A percentile compares a stretch with the other conserved stretches of the same genome.
These are phyloP conservation scores for Forsythia suspensa DNA, from an alignment of 257 asterid species.

Conservation along the genomic window DNA sequence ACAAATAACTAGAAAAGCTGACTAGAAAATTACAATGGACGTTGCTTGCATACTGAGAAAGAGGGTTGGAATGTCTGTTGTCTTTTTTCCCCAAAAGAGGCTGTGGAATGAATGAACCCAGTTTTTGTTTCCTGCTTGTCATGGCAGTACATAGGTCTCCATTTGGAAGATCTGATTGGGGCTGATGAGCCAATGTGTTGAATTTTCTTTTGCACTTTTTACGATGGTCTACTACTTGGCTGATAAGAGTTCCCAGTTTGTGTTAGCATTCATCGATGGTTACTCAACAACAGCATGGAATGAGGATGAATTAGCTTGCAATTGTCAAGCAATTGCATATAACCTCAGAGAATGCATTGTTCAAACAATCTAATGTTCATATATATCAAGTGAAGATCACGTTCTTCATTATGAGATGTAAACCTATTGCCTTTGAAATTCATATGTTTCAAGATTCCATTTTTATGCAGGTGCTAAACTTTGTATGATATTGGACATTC, in stretches of 20 bases:
- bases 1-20: background rate
- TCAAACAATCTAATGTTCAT: background rate
- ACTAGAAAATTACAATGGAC: background rate
- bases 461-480: slow-evolving; percentile 86
- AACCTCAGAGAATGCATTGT: background rate
- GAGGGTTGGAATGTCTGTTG: background rate
- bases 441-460: background rate
- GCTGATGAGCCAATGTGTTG: background rate
- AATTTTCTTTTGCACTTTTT: background rate
- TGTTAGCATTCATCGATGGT: background rate
- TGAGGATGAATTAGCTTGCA: too few species aligned
- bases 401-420: background rate
- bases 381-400: background rate
- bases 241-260: background rate
- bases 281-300: too few species aligned
- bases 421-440: background rate
- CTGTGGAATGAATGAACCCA: background rate
- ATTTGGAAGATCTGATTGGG: background rate
- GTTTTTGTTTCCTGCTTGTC: background rate
- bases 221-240: background rate
- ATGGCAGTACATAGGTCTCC: background rate
- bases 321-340: too few species aligned
- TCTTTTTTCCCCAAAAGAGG: background rate
- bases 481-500: slow-evolving; percentile 84
- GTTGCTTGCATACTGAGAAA: background rate